Evolutionary conservation across 108 stramenopile species (phyloP).

Genomic region (Fistulifera solaris): DNA sequence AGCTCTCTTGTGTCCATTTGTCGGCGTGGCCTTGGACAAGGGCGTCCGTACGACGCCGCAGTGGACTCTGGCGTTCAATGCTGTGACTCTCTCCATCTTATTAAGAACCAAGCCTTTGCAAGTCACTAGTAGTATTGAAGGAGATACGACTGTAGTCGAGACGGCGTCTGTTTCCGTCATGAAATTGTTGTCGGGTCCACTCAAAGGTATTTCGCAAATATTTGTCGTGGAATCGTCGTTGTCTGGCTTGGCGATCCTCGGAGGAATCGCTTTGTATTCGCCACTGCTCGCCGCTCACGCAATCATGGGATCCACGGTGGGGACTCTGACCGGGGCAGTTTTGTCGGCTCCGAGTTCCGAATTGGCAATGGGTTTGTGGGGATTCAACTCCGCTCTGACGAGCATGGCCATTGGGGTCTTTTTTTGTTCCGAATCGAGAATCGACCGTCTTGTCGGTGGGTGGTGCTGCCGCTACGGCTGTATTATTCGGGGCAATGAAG

Average conservation of each 20-base stretch:
- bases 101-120: constrained; percentile 40
- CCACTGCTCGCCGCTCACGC: constrained; percentile 54
- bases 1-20: constrained; percentile 44
- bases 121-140: constrained; percentile 4
- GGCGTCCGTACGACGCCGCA: constrained; percentile 42
- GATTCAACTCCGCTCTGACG: constrained; percentile 67
- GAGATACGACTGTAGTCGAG: constrained; percentile 5
- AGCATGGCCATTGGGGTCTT: constrained; percentile 71
- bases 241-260: constrained; percentile 40
- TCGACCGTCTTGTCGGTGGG: constrained; percentile 37
- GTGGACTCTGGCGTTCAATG: constrained; percentile 76
- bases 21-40: constrained; percentile 45
- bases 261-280: constrained; percentile 34
- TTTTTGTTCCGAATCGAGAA: constrained; percentile 48
- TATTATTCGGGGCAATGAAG: constrained; percentile 60
- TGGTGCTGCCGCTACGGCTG: constrained; percentile 60
- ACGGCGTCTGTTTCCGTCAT: background rate
- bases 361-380: constrained; percentile 53
- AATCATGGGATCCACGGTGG: constrained; percentile 39
- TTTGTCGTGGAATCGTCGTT: constrained; percentile 65
- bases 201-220: constrained; percentile 74
- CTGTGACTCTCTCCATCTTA: constrained; percentile 51
- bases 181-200: constrained; percentile 18
- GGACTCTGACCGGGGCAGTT: constrained; percentile 35
- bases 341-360: constrained; percentile 29